These are phyloP conservation scores for Pleodorina starrii DNA, from an alignment of 139 green algal species.

Conservation along the genomic window DNA sequence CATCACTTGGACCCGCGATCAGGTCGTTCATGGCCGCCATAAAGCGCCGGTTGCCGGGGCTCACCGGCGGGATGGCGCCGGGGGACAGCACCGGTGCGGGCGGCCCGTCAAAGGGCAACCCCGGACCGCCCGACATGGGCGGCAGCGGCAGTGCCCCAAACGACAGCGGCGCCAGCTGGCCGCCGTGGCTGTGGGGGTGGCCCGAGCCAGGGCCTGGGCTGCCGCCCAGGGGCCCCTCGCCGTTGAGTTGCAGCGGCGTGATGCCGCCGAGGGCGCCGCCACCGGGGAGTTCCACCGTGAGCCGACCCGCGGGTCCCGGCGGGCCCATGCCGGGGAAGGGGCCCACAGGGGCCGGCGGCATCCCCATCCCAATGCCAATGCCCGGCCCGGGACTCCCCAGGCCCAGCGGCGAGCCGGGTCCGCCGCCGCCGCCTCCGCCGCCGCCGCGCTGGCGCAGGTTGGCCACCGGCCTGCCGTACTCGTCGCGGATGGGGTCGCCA, in stretches of 20 bases:
- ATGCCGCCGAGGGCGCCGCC: slow-evolving; percentile 21
- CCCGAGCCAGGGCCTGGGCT: background rate
- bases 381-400: too few relatives aligned
- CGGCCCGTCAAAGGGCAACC: background rate
- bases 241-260: background rate
- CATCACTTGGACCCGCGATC: slow-evolving; percentile 54
- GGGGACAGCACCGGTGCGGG: background rate
- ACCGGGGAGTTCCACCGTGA: slow-evolving; percentile 21
- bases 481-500: slow-evolving; percentile 41
- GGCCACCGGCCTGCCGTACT: slow-evolving; percentile 29
- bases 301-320: background rate
- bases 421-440: too few relatives aligned
- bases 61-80: slow-evolving; percentile 35
- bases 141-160: background rate
- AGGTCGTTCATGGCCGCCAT: slow-evolving; percentile 60
- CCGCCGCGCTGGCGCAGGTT: slow-evolving; percentile 43
- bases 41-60: slow-evolving; percentile 52
- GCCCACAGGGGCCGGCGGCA: background rate
- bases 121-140: background rate
- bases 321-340: slow-evolving; percentile 14
- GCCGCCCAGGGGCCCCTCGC: background rate
- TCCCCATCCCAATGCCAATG: background rate
- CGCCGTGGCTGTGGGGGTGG: background rate
- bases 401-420: slow-evolving; percentile 3
- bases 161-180: background rate